Evolutionary conservation across 352 stramenopile genomes (phyloP).

Genomic region (Globisporangium ultimum): DNA sequence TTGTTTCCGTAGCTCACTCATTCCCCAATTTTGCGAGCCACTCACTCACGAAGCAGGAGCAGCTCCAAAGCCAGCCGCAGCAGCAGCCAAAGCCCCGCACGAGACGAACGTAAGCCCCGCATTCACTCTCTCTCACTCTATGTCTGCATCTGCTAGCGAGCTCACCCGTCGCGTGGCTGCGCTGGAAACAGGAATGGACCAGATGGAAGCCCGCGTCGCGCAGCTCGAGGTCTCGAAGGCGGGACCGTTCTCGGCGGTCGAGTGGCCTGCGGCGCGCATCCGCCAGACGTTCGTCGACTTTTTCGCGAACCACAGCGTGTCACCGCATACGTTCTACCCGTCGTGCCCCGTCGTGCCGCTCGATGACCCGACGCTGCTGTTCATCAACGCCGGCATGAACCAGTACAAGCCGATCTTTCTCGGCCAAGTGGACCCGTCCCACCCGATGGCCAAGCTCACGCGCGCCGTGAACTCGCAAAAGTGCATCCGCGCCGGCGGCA

Average conservation of each 20-base stretch:
- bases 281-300: constrained; percentile 98
- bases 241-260: constrained; percentile 18
- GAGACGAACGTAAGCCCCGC: no score
- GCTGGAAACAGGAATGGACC: constrained; percentile 25
- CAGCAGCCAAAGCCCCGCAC: no score
- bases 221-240: constrained; percentile 16
- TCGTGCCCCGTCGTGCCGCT: constrained; percentile 96
- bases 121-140: no score
- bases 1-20: neutral
- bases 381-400: constrained; percentile 99
- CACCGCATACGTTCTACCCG: constrained; percentile 93
- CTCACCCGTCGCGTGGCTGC: constrained; percentile 29
- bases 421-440: constrained; percentile 93
- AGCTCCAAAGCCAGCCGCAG: no score
- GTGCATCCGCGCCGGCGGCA: constrained; percentile 98
- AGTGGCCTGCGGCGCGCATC: constrained; percentile 95
- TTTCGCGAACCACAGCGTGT: constrained; percentile 87
- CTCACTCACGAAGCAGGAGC: no score
- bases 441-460: constrained; percentile 90
- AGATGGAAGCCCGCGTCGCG: constrained; percentile 19
- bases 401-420: constrained; percentile 99
- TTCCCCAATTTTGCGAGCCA: no score
- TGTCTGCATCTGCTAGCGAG: neutral
- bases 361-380: constrained; percentile 98
- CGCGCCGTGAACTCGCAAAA: constrained; percentile 98